These are phyloP conservation scores for Kluyveromyces siamensis DNA, from an alignment of 805 yeast species.

Conservation along the genomic window DNA sequence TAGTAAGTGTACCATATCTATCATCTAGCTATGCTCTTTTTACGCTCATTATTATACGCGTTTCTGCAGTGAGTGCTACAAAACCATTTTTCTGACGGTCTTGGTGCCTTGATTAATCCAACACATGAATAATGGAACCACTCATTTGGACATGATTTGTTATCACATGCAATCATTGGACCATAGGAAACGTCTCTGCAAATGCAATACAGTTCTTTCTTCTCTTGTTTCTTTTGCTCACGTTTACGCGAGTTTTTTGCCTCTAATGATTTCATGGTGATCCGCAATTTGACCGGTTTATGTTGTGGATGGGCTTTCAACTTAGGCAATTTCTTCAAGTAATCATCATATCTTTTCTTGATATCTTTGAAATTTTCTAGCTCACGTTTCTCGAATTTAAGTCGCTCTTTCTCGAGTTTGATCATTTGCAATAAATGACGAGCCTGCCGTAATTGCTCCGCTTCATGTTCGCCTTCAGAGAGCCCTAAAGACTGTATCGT, in stretches of 20 bases:
- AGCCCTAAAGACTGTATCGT: slow-evolving; percentile 30
- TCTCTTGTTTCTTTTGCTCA: slow-evolving; percentile 3
- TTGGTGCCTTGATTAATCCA: slow-evolving; percentile 53
- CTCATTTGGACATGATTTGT: slow-evolving; percentile 57
- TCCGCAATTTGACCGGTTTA: slow-evolving; percentile 4
- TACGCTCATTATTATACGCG: too few species aligned
- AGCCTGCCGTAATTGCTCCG: slow-evolving; percentile 11
- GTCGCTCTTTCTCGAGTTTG: slow-evolving; percentile 18
- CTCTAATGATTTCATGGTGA: slow-evolving; percentile 8
- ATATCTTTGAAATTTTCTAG: slow-evolving; percentile 7
- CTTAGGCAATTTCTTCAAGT: slow-evolving; percentile 1
- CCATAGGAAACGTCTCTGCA: slow-evolving; percentile 48
- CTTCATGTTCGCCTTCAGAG: slow-evolving; percentile 9
- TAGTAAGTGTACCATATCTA: too few species aligned
- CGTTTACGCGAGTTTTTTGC: slow-evolving; percentile 2
- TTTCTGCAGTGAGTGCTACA: slow-evolving; percentile 42
- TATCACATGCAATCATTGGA: slow-evolving; percentile 87
- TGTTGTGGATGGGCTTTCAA: slow-evolving; percentile 9
- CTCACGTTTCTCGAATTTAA: slow-evolving; percentile 11
- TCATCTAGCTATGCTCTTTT: too few species aligned
- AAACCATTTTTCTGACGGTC: slow-evolving; percentile 53
- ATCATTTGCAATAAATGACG: slow-evolving; percentile 18
- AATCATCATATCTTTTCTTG: neutral
- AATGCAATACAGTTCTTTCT: slow-evolving; percentile 32
- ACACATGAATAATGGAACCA: slow-evolving; percentile 82